These are phyloP conservation scores for Heliophila coronopifolia DNA, from an alignment of 441 rosid genomes.

Conservation along the genomic window DNA sequence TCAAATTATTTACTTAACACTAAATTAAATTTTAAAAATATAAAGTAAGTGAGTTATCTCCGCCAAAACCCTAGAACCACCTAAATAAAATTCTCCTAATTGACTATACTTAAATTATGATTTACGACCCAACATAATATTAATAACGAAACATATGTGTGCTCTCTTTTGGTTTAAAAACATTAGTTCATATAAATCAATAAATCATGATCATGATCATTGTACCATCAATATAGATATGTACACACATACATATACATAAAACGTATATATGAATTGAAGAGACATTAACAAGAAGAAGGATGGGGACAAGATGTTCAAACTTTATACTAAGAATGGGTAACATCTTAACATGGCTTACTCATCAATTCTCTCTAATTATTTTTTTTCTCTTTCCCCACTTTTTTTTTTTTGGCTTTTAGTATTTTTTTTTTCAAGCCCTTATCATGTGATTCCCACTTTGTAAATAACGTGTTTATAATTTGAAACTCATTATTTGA, in stretches of 20 bases:
- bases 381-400: constrained; percentile 14
- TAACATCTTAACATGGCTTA: constrained; percentile 59
- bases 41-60: not conserved
- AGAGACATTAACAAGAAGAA: constrained; percentile 30
- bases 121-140: too few species aligned
- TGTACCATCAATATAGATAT: constrained; percentile 19
- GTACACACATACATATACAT: not conserved
- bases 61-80: not conserved
- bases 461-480: constrained; percentile 1
- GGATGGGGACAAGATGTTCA: constrained; percentile 35
- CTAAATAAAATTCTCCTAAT: too few species aligned
- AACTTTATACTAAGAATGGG: constrained; percentile 45
- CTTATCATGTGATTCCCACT: constrained; percentile 25
- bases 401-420: constrained; percentile 19
- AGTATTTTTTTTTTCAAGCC: not conserved
- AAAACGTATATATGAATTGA: constrained; percentile 25
- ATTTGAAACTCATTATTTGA: constrained; percentile 5
- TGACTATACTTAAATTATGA: too few species aligned
- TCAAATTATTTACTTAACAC: not conserved
- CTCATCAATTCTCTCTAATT: constrained; percentile 29
- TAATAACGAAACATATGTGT: not conserved
- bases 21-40: too few species aligned
- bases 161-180: not conserved
- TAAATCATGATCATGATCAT: constrained; percentile 16
- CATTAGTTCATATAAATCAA: not conserved